phyloP scores from a whole-genome alignment of 176 grass and related monocot species.

The Ensete glaucum region DNA sequence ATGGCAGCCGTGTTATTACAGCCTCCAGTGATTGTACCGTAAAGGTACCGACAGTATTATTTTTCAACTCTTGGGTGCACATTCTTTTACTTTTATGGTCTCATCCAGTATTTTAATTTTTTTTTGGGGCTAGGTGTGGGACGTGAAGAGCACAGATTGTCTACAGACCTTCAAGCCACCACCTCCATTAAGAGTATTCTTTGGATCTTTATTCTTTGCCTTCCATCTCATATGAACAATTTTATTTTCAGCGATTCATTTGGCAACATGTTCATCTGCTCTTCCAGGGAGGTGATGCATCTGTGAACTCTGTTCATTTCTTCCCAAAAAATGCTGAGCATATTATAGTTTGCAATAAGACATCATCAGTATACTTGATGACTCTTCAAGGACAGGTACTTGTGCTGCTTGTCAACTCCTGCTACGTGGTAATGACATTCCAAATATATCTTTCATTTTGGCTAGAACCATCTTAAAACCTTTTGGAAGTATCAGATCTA shows the following conservation, averaged over 20 bases:
- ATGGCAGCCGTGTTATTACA: constrained; percentile 85
- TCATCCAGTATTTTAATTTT: neutral
- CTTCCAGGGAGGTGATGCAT: constrained; percentile 84
- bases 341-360: constrained; percentile 94
- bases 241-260: neutral
- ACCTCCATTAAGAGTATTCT: constrained; percentile 76
- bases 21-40: constrained; percentile 95
- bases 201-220: constrained; percentile 10
- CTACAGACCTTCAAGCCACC: constrained; percentile 94
- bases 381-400: constrained; percentile 92
- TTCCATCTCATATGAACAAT: constrained; percentile 8
- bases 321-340: constrained; percentile 92
- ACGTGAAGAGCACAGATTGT: constrained; percentile 96
- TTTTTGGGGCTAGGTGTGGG: constrained; percentile 60
- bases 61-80: constrained; percentile 7
- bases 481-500: no score
- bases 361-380: constrained; percentile 85
- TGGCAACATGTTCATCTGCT: neutral
- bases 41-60: constrained; percentile 51
- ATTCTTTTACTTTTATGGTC: neutral
- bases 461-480: no score
- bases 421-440: neutral
- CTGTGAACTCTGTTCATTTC: constrained; percentile 86
- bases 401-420: neutral
- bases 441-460: no score